phyloP scores from a whole-genome alignment of 306 rosid genomes.

The Cucurbita moschata region DNA sequence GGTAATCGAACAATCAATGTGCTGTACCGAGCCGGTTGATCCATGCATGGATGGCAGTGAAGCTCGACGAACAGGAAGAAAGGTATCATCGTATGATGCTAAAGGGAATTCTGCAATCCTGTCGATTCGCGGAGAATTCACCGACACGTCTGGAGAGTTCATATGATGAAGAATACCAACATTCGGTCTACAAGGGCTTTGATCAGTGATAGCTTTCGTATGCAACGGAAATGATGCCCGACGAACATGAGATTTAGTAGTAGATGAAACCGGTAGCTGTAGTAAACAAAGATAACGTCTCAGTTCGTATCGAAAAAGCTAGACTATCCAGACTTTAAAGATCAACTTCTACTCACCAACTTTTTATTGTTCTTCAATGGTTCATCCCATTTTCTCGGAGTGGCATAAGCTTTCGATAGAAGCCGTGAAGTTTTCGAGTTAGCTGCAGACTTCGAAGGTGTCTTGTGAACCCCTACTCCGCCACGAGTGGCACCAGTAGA shows the following conservation, averaged over 20 bases:
- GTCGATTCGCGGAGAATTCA: conserved; percentile 90
- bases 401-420: conserved; percentile 32
- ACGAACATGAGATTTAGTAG: conserved; percentile 33
- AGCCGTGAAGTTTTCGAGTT: conserved; percentile 24
- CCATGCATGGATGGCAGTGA: conserved; percentile 33
- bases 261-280: conserved; percentile 45
- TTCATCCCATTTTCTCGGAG: conserved; percentile 35
- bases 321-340: not conserved
- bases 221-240: conserved; percentile 77
- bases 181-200: conserved; percentile 24
- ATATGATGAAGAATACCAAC: conserved; percentile 30
- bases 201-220: conserved; percentile 25
- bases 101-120: conserved; percentile 91
- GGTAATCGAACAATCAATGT: conserved; percentile 47
- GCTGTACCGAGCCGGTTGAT: conserved; percentile 38
- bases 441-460: conserved; percentile 36
- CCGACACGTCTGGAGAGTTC: conserved; percentile 77
- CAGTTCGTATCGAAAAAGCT: conserved; percentile 3
- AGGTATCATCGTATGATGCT: conserved; percentile 51
- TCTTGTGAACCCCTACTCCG: conserved; percentile 30
- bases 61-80: conserved; percentile 29
- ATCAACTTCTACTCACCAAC: conserved; percentile 24
- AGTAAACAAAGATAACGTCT: not conserved
- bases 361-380: conserved; percentile 34
- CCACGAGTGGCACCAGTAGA: conserved; percentile 25